phyloP scores from a whole-genome alignment of 495 filamentous ascomycete genomes.

The Aspergillus baeticus region DNA sequence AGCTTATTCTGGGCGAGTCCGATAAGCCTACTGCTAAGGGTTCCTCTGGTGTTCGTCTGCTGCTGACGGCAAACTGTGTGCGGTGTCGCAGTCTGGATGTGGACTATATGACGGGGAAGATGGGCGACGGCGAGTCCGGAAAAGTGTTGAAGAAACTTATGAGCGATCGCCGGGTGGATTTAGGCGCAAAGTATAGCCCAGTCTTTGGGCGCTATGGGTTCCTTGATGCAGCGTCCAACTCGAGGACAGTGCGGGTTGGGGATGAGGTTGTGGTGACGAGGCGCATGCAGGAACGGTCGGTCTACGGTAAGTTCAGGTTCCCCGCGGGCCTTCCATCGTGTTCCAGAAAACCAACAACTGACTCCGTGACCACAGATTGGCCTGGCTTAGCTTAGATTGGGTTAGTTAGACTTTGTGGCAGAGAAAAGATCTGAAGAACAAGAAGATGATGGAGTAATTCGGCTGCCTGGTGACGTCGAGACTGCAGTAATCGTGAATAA shows the following conservation, averaged over 20 bases:
- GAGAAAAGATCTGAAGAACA: neutral
- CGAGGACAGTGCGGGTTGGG: conserved; percentile 56
- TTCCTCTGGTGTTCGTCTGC: conserved; percentile 39
- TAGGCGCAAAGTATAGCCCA: conserved; percentile 69
- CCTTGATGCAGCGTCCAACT: conserved; percentile 35
- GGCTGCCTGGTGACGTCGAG: conserved; percentile 8
- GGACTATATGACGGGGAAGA: conserved; percentile 73
- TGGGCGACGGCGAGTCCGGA: conserved; percentile 62
- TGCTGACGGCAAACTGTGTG: conserved; percentile 76
- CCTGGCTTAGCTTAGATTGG: conserved; percentile 22
- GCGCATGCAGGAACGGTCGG: conserved; percentile 56
- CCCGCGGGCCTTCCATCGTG: neutral
- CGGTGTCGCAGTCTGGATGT: conserved; percentile 79
- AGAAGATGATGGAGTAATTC: neutral
- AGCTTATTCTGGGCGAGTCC: conserved; percentile 43
- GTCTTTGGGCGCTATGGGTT: conserved; percentile 86
- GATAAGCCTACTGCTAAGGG: conserved; percentile 1
- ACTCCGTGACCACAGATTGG: conserved; percentile 26
- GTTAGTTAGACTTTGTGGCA: neutral
- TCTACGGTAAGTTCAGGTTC: conserved; percentile 54
- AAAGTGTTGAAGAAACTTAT: conserved; percentile 72
- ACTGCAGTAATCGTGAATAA: neutral
- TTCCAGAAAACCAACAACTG: conserved; percentile 8
- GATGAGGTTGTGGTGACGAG: conserved; percentile 66
- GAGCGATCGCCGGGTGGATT: conserved; percentile 75